Evolutionary conservation across 1,284 basidiomycete species (phyloP).

Genomic region (Spongiforma sp.): DNA sequence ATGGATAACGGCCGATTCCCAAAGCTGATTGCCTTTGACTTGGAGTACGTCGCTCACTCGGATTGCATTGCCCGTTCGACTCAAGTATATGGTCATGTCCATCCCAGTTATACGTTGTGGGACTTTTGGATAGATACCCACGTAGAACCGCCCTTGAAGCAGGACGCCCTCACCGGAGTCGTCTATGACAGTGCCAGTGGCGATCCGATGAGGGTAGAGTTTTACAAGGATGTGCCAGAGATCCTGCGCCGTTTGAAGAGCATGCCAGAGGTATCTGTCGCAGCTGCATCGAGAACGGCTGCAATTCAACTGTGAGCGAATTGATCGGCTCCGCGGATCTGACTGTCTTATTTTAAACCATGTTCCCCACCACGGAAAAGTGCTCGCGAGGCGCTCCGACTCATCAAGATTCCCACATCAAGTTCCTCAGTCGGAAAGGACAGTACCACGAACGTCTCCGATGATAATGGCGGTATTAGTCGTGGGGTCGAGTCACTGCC

Average conservation of each 20-base stretch:
- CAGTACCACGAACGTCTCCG: constrained; percentile 41
- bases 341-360: too few relatives aligned
- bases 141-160: constrained; percentile 65
- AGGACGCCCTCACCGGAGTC: constrained; percentile 49
- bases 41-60: constrained; percentile 65
- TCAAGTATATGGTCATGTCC: background rate
- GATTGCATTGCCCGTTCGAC: constrained; percentile 10
- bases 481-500: constrained; percentile 16
- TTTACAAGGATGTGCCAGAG: constrained; percentile 80
- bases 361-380: too few relatives aligned
- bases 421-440: constrained; percentile 42
- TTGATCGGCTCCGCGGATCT: too few relatives aligned
- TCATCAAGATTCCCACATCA: constrained; percentile 67
- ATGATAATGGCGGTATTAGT: too few relatives aligned
- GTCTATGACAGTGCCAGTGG: constrained; percentile 17
- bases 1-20: constrained; percentile 49
- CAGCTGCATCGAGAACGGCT: constrained; percentile 78
- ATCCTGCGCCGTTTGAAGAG: constrained; percentile 70
- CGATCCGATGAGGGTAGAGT: constrained; percentile 60
- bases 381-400: constrained; percentile 73
- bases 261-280: constrained; percentile 60
- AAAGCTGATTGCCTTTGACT: constrained; percentile 80
- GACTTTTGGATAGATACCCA: constrained; percentile 86
- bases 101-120: constrained; percentile 80
- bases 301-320: constrained; percentile 76